phyloP scores from a whole-genome alignment of 2,329 filamentous ascomycete species.

The Lachnellula arida region DNA sequence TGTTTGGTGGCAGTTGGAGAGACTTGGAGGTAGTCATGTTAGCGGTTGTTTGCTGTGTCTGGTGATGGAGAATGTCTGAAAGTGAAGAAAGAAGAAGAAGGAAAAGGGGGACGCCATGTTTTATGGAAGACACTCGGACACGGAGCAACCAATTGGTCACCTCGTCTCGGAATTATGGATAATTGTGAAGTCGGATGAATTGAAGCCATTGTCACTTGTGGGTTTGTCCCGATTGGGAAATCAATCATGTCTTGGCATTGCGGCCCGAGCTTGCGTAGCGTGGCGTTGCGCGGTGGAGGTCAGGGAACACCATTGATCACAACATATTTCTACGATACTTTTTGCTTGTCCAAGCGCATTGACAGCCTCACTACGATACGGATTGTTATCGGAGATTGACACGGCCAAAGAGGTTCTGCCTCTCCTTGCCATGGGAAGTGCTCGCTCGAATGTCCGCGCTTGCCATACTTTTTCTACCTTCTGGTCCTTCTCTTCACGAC shows the following conservation, averaged over 20 bases:
- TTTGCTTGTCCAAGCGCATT: no score
- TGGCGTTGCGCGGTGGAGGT: no score
- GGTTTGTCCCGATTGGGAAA: neutral
- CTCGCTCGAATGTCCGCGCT: no score
- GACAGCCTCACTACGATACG: no score
- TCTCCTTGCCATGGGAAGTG: no score
- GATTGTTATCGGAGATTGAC: no score
- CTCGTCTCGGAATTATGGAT: neutral
- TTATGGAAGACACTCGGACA: neutral
- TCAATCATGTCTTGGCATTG: neutral
- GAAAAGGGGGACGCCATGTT: neutral
- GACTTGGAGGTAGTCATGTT: neutral
- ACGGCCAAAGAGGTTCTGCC: no score
- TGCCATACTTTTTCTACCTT: no score
- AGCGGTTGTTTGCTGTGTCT: neutral
- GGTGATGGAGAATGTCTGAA: neutral
- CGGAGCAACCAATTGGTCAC: neutral
- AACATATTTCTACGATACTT: no score
- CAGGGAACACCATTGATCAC: no score
- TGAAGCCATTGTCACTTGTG: neutral
- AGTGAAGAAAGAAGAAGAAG: neutral
- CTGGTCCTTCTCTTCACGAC: no score
- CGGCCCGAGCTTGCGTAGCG: neutral
- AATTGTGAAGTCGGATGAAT: neutral
- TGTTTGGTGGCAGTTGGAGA: neutral